Percentiles rank a stretch among this genome's conserved stretches.
Conservation (phyloP, 2,329 filamentous ascomycete genomes). For the Dactylonectria estremocensis region DNA sequence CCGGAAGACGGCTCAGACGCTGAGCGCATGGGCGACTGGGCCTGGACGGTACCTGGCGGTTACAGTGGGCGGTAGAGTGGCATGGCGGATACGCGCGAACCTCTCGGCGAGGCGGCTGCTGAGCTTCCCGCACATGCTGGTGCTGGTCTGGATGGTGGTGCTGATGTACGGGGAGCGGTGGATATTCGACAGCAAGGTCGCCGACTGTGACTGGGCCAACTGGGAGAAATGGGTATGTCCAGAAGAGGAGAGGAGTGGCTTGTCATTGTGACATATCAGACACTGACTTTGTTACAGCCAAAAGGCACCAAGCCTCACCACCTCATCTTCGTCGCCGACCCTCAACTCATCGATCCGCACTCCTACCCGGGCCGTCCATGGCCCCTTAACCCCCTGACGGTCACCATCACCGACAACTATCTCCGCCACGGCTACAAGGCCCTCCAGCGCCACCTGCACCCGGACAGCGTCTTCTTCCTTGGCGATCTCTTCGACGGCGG, state of each 20-base stretch:
- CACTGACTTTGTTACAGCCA: constrained; percentile 69
- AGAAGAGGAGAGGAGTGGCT: not conserved
- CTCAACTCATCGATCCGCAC: constrained; percentile 92
- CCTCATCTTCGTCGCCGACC: constrained; percentile 88
- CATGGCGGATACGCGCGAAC: constrained; percentile 57
- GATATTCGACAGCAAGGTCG: constrained; percentile 80
- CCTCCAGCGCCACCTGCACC: constrained; percentile 82
- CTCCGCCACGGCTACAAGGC: constrained; percentile 86
- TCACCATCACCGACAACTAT: constrained; percentile 87
- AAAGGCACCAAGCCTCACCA: constrained; percentile 84
- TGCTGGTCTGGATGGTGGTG: constrained; percentile 81
- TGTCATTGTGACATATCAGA: not conserved
- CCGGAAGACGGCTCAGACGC: constrained; percentile 47
- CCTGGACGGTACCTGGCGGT: constrained; percentile 57
- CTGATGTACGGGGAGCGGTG: constrained; percentile 90
- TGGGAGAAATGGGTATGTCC: constrained; percentile 93
- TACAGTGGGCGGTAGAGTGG: constrained; percentile 47
- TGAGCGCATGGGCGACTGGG: constrained; percentile 61
- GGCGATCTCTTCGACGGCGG: constrained; percentile 97
- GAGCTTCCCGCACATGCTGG: constrained; percentile 77
- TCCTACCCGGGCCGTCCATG: constrained; percentile 89
- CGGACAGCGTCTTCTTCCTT: constrained; percentile 91
- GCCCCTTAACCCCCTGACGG: constrained; percentile 68
- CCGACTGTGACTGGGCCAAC: constrained; percentile 82
- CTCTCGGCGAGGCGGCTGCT: constrained; percentile 67